phyloP scores from a whole-genome alignment of 2,329 filamentous ascomycete species.

The Aphanoascus verrucosus region DNA sequence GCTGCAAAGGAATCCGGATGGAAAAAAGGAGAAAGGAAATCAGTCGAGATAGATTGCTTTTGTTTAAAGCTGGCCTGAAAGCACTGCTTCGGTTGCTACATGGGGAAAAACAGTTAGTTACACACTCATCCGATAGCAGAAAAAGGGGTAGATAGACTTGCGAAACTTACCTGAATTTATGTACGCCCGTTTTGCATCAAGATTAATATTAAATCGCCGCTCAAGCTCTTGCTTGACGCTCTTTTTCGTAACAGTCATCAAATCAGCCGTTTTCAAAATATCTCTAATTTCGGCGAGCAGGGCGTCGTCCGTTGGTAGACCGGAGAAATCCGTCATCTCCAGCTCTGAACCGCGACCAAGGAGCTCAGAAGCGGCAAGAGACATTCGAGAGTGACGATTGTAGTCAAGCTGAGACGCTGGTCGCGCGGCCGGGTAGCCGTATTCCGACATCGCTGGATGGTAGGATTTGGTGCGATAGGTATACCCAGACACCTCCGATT shows the following conservation, averaged over 20 bases:
- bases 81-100: constrained; percentile 62
- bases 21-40: background rate
- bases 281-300: constrained; percentile 88
- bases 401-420: constrained; percentile 52
- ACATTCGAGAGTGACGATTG: constrained; percentile 58
- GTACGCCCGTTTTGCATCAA: constrained; percentile 82
- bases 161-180: constrained; percentile 70
- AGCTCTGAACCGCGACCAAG: constrained; percentile 49
- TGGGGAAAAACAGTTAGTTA: background rate
- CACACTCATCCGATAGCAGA: background rate
- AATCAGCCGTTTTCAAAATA: constrained; percentile 78
- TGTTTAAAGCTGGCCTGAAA: constrained; percentile 60
- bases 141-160: constrained; percentile 20
- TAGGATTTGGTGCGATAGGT: constrained; percentile 83
- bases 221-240: constrained; percentile 90
- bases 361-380: constrained; percentile 60
- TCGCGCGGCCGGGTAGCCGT: constrained; percentile 54
- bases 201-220: constrained; percentile 71
- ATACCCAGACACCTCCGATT: constrained; percentile 82
- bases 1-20: background rate
- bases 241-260: constrained; percentile 99
- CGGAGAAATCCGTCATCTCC: constrained; percentile 62
- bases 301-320: constrained; percentile 77
- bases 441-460: constrained; percentile 54
- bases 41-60: background rate